A percentile compares a stretch with the other conserved stretches of the same genome.
These are phyloP conservation scores for Laburnicola sp. DNA, from an alignment of 2,329 filamentous ascomycete species.

Conservation along the genomic window DNA sequence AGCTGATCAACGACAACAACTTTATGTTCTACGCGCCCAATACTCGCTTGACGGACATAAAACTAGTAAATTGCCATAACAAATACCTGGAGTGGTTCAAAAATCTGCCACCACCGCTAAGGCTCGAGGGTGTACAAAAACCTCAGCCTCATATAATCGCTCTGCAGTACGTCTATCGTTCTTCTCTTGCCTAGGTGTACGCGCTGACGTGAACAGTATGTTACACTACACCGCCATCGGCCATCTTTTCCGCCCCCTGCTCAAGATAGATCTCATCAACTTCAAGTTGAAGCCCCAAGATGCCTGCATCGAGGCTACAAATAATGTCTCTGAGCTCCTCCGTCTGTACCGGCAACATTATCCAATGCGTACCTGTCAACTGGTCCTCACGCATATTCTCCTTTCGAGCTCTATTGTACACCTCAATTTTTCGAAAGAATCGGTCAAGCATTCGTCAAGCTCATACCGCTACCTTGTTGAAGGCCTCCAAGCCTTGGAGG, in stretches of 20 bases:
- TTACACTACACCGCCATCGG: constrained; percentile 72
- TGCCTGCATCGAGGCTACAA: constrained; percentile 60
- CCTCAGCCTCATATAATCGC: constrained; percentile 74
- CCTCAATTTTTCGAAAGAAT: constrained; percentile 49
- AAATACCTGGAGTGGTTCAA: constrained; percentile 74
- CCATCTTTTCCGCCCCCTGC: constrained; percentile 73
- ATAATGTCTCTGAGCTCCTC: constrained; percentile 49
- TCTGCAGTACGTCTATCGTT: constrained; percentile 65
- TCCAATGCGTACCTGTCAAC: constrained; percentile 45
- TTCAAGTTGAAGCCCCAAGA: constrained; percentile 66
- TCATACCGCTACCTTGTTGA: constrained; percentile 47
- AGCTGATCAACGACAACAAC: constrained; percentile 71
- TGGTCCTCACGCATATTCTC: constrained; percentile 47
- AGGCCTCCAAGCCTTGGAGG: constrained; percentile 48
- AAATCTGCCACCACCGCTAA: constrained; percentile 64
- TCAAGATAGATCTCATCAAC: constrained; percentile 62
- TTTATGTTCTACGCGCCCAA: constrained; percentile 74
- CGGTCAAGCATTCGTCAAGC: constrained; percentile 19
- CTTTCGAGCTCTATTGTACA: constrained; percentile 51
- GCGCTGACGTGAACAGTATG: constrained; percentile 49
- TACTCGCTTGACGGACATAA: constrained; percentile 64
- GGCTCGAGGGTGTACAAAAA: constrained; percentile 52
- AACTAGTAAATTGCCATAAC: constrained; percentile 66
- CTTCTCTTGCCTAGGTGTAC: background rate
- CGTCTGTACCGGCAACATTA: constrained; percentile 51